Evolutionary conservation across 305 asterid species (phyloP), one percentile per base, ranked within the genome.

Genomic region (Caryopteris hybrid): DNA sequence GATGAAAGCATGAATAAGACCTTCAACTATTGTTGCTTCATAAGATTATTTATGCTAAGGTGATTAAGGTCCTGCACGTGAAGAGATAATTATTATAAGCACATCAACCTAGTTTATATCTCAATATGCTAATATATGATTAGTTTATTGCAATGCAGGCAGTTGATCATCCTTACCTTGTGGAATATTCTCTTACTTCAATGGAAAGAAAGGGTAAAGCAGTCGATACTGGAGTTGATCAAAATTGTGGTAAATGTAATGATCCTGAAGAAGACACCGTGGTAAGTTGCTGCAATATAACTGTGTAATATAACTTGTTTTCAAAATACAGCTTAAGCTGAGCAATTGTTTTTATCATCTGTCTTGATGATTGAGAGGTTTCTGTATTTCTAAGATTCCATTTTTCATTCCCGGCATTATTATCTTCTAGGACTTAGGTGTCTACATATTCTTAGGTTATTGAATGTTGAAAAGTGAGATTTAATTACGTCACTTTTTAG

Each of bases 161-260:
- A 72, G 99, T 93, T 74, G 92, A 93, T 76, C 99, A 93, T 81
- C 96, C 99, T 66, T 90, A 93, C 83, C 99, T 93, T 64, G 96
- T 93, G 61, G 95, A 84, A 71, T 88, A 93, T 85, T 90, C 95
- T 60, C 81, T 65, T 64, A 69, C 89, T 68, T 67, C 96, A 70
- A 69, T 79, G 84, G 89, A 78, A 73, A 85, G 85, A 64, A 86
- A 67, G 78, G 89, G 78, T 71, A 74, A 74, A 71, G 34, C 77
- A 59, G 81, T 68, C 74, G 87, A 79, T 54, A 77, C 77, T 62
- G 65, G 73, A 70, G 78, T 58, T 41, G 85, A 52, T 61, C 86
- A 76, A 64, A 86, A 68, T 64, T 93, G 97, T 80, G 79, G 86
- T 69, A 58, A 85, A 69, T 93, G 97, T 66, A 81, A 79, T 67